Conservation (phyloP, 2,329 filamentous ascomycete genomes). For the Gaeumannomyces sp. region DNA sequence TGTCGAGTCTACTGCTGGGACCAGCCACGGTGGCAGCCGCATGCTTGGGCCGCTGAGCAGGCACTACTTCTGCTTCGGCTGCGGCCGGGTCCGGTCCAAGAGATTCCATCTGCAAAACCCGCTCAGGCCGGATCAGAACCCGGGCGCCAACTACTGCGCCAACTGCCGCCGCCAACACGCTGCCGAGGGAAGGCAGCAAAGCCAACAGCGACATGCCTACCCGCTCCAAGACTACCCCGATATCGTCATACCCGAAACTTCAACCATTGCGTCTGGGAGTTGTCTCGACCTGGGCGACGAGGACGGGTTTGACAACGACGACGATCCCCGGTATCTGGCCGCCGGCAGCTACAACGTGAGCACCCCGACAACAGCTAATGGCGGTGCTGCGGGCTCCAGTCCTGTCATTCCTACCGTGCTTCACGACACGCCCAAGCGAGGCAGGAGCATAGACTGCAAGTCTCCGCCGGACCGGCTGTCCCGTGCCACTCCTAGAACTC, state of each 20-base stretch:
- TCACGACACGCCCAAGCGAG: background rate
- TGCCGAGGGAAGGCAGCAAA: constrained; percentile 1
- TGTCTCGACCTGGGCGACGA: background rate
- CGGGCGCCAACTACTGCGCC: constrained; percentile 28
- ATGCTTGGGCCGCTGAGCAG: constrained; percentile 7
- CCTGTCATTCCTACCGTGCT: background rate
- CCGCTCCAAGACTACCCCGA: background rate
- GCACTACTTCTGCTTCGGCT: constrained; percentile 36
- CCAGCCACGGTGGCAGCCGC: background rate
- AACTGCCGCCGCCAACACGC: constrained; percentile 24
- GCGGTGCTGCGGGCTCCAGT: too few species aligned
- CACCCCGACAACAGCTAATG: background rate
- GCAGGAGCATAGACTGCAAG: background rate
- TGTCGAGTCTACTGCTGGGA: background rate
- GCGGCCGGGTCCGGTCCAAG: constrained; percentile 33
- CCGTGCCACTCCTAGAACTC: background rate
- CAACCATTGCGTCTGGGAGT: constrained; percentile 5
- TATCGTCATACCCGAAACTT: constrained; percentile 8
- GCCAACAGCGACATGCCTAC: background rate
- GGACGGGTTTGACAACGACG: background rate
- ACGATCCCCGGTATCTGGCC: background rate
- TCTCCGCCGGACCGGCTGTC: background rate
- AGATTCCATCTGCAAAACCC: constrained; percentile 31
- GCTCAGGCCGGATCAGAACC: constrained; percentile 23
- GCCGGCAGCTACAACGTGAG: background rate